phyloP scores from a whole-genome alignment of 176 grass and related monocot genomes.

The Dactylis glomerata region DNA sequence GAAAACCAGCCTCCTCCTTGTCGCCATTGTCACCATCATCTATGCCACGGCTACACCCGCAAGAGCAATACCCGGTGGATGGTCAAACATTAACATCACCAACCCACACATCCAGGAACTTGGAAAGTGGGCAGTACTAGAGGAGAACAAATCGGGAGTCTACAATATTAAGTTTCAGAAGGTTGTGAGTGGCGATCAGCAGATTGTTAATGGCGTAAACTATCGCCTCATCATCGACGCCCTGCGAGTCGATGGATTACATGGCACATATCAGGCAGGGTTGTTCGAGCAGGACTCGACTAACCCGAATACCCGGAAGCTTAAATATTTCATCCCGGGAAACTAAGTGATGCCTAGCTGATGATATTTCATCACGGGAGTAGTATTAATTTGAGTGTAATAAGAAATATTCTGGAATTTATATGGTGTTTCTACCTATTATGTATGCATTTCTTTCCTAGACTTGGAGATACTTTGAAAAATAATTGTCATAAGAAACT shows the following conservation, averaged over 20 bases:
- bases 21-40: neutral
- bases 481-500: neutral
- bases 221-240: neutral
- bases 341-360: neutral
- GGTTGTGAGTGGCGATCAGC: neutral
- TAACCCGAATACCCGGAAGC: neutral
- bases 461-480: neutral
- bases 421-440: neutral
- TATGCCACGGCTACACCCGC: neutral
- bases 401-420: neutral
- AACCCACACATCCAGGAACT: neutral
- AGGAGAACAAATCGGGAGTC: neutral
- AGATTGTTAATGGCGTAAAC: slow-evolving; percentile 3
- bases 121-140: neutral
- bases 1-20: neutral
- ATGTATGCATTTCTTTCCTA: neutral
- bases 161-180: neutral
- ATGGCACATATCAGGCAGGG: neutral
- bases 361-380: neutral
- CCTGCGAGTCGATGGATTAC: neutral
- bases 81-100: neutral
- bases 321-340: neutral
- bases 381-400: neutral
- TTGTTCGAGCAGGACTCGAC: neutral
- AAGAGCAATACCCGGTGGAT: neutral